These are phyloP conservation scores for Amoeboaphelidium protococcarum DNA, from an alignment of 371 early-diverging fungal species.

Conservation along the genomic window DNA sequence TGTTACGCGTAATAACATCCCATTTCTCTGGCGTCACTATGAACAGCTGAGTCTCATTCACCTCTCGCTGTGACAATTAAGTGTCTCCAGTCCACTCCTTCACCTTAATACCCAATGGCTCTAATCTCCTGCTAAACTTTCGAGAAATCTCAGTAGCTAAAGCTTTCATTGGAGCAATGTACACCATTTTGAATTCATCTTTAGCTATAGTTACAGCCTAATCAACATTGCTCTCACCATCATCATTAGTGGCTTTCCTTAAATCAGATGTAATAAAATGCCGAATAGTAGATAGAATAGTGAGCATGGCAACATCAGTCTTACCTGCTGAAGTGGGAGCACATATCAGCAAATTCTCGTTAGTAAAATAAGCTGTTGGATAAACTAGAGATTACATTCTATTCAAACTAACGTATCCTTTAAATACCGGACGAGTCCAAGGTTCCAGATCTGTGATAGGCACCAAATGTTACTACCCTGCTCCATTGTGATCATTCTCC, in stretches of 20 bases:
- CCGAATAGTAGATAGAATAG: conserved; percentile 59
- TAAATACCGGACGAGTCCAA: conserved; percentile 71
- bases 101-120: conserved; percentile 48
- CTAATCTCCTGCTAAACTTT: conserved; percentile 40
- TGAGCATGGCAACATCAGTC: conserved; percentile 93
- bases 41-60: conserved; percentile 83
- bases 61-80: conserved; percentile 76
- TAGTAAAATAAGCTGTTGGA: conserved; percentile 49
- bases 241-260: conserved; percentile 96
- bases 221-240: too few species aligned
- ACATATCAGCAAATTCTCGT: conserved; percentile 86
- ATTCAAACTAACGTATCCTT: conserved; percentile 40
- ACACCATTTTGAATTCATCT: conserved; percentile 94
- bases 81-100: conserved; percentile 97
- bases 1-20: conserved; percentile 96
- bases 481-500: too few species aligned
- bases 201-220: too few species aligned
- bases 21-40: conserved; percentile 99
- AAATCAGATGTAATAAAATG: conserved; percentile 76
- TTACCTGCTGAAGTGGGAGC: conserved; percentile 99
- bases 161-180: conserved; percentile 99
- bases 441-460: conserved; percentile 39
- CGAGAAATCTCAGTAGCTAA: conserved; percentile 92
- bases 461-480: too few species aligned
- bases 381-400: conserved; percentile 76